Evolutionary conservation across 176 grass and related monocot species (phyloP), one percentile per base, ranked within the genome.

Genomic region (Rhipidocladum racemiflorum): DNA sequence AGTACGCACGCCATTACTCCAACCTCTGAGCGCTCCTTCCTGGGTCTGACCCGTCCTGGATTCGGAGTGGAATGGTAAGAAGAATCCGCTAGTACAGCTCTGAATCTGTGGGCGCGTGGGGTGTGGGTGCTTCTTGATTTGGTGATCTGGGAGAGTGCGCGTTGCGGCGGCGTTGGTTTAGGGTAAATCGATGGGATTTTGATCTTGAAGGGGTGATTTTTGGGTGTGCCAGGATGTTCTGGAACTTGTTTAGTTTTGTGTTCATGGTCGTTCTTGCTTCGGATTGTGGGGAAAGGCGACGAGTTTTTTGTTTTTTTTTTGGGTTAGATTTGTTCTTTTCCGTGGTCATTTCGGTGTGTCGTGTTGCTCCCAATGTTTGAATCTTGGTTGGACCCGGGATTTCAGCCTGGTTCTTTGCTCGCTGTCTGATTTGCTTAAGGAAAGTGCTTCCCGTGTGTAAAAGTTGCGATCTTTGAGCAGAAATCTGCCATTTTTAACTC

Each of bases 31-130:
- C 27, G 17, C 45, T 8, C 25, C 7, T 39, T 20, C 12, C 44
- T 43, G 39, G 9, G 45, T 43, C 34, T 16, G 34, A 71, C 25
- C 42, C 1, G 61, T 21, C 12, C 6, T 57, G 1, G 65, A 25
- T 30, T 60, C 32, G 0, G 29, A 28, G 70, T 74, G 57, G 86
- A 38, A 84, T 63, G 86, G 86, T 88, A 51, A 71, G 86, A 68
- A 49, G 35, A 40, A 39, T 44, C 70, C 70, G 0, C n/a, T 2
- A 6, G 7, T 39, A 0, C 36, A 12, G 20, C 27, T 57, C 68
- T 21, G 40, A 80, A 88, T 79, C 68, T 70, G 15, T 23, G 74
- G 15, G 34, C 53, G 32, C 53, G 53, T 24, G 39, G 3, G 9
- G 29, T 1, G 0, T 21, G 17, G 5, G 5, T 54, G 20, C 2